Conservation (phyloP, 2,329 filamentous ascomycete genomes). For the Colletotrichum chlorophyti region DNA sequence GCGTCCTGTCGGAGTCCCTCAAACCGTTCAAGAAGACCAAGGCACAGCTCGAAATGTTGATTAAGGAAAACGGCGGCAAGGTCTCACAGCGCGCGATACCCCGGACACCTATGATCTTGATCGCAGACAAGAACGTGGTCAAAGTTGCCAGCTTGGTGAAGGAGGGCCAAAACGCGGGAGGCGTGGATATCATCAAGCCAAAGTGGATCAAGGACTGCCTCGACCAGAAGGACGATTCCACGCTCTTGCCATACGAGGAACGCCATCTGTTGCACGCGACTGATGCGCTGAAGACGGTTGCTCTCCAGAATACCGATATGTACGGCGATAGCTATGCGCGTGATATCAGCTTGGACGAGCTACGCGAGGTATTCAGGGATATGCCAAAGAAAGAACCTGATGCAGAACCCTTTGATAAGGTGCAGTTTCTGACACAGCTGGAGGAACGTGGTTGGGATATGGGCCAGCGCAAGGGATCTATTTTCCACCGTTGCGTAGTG, state of each 20-base stretch:
- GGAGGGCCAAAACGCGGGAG: conserved; percentile 71
- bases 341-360: conserved; percentile 69
- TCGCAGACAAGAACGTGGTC: conserved; percentile 82
- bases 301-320: conserved; percentile 71
- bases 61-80: conserved; percentile 83
- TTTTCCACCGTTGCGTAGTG: conserved; percentile 58
- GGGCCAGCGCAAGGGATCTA: conserved; percentile 54
- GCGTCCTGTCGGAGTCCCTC: conserved; percentile 78
- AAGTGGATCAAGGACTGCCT: conserved; percentile 87
- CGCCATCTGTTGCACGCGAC: conserved; percentile 76
- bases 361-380: conserved; percentile 56
- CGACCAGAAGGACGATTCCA: conserved; percentile 59
- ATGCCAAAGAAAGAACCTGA: conserved; percentile 58
- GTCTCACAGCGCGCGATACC: conserved; percentile 77
- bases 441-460: conserved; percentile 62
- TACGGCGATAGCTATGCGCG: conserved; percentile 86
- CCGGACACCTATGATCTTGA: conserved; percentile 68
- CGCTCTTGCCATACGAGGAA: conserved; percentile 68
- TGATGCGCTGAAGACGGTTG: conserved; percentile 58
- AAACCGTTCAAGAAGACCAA: conserved; percentile 78
- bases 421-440: conserved; percentile 60
- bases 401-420: conserved; percentile 47
- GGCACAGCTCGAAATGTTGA: conserved; percentile 76
- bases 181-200: conserved; percentile 77
- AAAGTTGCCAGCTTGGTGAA: conserved; percentile 87